Evolutionary conservation across 2,329 filamentous ascomycete species (phyloP), one percentile per base, ranked within the genome.

Genomic region (Gliomastix tumulicola): DNA sequence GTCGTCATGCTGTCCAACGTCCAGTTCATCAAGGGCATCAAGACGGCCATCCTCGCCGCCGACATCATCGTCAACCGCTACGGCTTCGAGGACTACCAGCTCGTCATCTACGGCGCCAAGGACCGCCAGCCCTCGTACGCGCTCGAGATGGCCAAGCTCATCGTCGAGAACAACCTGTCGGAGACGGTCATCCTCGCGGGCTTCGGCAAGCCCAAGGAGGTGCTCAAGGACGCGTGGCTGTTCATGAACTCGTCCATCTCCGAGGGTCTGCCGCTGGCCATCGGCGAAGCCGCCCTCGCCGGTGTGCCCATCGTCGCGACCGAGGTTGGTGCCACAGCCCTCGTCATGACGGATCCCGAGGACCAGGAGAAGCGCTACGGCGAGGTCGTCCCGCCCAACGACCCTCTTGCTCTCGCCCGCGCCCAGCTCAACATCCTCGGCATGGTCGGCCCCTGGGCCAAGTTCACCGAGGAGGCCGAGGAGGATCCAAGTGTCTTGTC

Each of bases 1-100:
- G 76, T 79, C 3, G 76, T 76, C 19, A 82, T 82, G 77, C 53
- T 82, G 34, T 81, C 76, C 17, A 76, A 82, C 43, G 65, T 76
- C 4, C 71, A 72, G 54, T 71, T 69, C 47, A 64, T 61, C 43
- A 82, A 82, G 50, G 77, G 81, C 42, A 77, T 82, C 54, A 80
- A 80, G 53, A 79, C 69, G 3, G 76, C 77, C 4, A 66, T 82
- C 18, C 59, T 80, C 6, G 75, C 77, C 7, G 76, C 77, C 2
- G 76, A 82, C 45, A 71, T 82, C 42, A 80, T 82, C 42, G 69
- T 79, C 44, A 80, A 82, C 49, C 67, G 76, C 45, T 81, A 71
- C 66, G 76, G 76, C n/a, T 80, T 82, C 54, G 69, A 65, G 30
- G 76, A 81, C 41, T 82, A 81, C 53, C 65, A 69, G 36, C 66